These are phyloP conservation scores for Gastrodia elata DNA, from an alignment of 106 monocot species.

Conservation along the genomic window DNA sequence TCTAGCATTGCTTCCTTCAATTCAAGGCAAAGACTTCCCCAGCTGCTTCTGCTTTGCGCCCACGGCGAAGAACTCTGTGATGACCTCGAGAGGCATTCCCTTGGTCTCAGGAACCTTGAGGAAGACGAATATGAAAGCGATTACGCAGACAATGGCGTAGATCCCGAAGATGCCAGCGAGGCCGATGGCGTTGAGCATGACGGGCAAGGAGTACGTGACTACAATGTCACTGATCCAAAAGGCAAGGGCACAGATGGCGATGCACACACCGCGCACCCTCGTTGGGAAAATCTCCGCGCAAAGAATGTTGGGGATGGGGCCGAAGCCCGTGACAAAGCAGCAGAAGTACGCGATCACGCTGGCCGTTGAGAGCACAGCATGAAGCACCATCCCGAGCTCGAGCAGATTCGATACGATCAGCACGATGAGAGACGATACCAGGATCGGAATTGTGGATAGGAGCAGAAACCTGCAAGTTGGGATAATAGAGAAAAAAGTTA, in stretches of 20 bases:
- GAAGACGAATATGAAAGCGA: conserved; percentile 31
- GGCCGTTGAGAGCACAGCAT: conserved; percentile 36
- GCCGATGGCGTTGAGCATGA: conserved; percentile 35
- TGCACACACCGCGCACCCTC: conserved; percentile 35
- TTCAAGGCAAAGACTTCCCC: neutral
- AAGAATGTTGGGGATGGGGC: conserved; percentile 51
- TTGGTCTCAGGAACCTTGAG: conserved; percentile 49
- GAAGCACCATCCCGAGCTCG: conserved; percentile 13
- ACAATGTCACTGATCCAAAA: conserved; percentile 46
- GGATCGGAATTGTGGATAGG: conserved; percentile 37
- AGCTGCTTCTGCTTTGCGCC: conserved; percentile 22
- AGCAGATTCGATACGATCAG: conserved; percentile 30
- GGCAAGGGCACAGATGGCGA: conserved; percentile 33
- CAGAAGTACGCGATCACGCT: conserved; percentile 50
- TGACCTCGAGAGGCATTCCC: conserved; percentile 52
- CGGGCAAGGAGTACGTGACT: conserved; percentile 42
- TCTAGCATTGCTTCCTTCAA: neutral
- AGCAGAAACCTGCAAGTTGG: conserved; percentile 29
- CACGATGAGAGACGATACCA: conserved; percentile 24
- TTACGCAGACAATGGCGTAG: conserved; percentile 25
- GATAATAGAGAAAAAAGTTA: neutral
- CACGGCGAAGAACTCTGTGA: conserved; percentile 36
- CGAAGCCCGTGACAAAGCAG: conserved; percentile 57
- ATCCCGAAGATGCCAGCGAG: conserved; percentile 44
- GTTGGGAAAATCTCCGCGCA: conserved; percentile 56